A percentile compares a stretch with the other conserved stretches of the same genome.
phyloP scores from a whole-genome alignment of 495 filamentous ascomycete species.

The Friedmanniomyces simplex region DNA sequence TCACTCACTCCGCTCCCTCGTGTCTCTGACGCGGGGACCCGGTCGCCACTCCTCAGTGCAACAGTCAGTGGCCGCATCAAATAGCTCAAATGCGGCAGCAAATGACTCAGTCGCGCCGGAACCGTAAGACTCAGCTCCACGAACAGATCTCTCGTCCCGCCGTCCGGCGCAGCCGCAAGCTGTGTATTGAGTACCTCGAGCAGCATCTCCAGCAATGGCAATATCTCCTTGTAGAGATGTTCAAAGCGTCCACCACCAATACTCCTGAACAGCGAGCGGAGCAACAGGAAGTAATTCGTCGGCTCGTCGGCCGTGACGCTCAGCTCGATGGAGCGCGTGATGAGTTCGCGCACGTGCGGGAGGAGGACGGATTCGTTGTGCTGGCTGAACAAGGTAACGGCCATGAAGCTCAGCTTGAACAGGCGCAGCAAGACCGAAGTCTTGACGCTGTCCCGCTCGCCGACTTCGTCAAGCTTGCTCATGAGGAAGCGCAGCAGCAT shows the following conservation, averaged over 20 bases:
- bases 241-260: conserved; percentile 97
- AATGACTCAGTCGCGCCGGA: conserved; percentile 85
- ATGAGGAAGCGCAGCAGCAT: conserved; percentile 97
- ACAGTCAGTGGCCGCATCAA: conserved; percentile 96
- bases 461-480: conserved; percentile 90
- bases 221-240: conserved; percentile 92
- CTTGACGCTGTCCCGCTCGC: conserved; percentile 78
- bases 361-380: conserved; percentile 94
- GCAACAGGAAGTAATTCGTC: conserved; percentile 95
- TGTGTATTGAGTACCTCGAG: conserved; percentile 95
- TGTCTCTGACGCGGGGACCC: background rate
- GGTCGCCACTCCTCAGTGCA: conserved; percentile 68
- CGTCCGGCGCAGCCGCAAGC: conserved; percentile 76
- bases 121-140: conserved; percentile 95
- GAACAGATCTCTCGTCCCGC: conserved; percentile 85
- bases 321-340: conserved; percentile 90
- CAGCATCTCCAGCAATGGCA: conserved; percentile 92
- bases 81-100: conserved; percentile 92
- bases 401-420: conserved; percentile 99
- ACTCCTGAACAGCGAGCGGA: conserved; percentile 86
- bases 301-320: conserved; percentile 93
- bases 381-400: conserved; percentile 84
- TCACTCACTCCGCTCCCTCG: background rate
- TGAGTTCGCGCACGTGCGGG: conserved; percentile 90
- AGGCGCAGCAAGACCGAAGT: conserved; percentile 85